phyloP scores from a whole-genome alignment of 1,284 basidiomycete genomes.

The Leccinum subrobustum region DNA sequence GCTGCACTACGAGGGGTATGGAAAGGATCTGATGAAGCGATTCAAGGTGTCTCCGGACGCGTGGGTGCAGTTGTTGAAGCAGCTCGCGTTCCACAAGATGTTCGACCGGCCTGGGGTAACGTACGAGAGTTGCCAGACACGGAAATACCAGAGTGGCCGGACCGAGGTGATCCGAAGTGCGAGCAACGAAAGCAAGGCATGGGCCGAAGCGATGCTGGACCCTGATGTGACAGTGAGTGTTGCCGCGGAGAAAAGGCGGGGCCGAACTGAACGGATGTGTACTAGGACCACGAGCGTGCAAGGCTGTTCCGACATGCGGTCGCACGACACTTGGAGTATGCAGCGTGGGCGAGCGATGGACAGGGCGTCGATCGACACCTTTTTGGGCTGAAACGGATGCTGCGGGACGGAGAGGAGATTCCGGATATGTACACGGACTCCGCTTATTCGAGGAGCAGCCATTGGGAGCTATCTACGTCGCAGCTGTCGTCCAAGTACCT shows the following conservation, averaged over 20 bases:
- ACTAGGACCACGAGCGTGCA: conserved; percentile 63
- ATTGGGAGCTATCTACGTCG: conserved; percentile 94
- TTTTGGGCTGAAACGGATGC: conserved; percentile 87
- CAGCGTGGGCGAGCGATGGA: conserved; percentile 88
- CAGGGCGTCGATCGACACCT: conserved; percentile 96
- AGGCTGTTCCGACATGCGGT: conserved; percentile 78
- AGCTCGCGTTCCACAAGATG: conserved; percentile 93
- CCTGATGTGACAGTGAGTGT: conserved; percentile 48
- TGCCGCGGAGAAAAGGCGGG: background rate
- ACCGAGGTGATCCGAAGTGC: conserved; percentile 94
- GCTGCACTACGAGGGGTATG: conserved; percentile 89
- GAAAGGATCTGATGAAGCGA: conserved; percentile 87
- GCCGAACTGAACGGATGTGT: conserved; percentile 5
- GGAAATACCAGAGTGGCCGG: conserved; percentile 88
- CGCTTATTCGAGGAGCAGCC: conserved; percentile 68
- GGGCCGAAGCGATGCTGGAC: conserved; percentile 87
- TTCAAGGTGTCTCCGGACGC: conserved; percentile 92
- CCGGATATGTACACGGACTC: conserved; percentile 82
- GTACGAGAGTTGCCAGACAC: conserved; percentile 94
- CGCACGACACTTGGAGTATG: conserved; percentile 84
- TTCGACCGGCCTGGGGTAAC: conserved; percentile 77
- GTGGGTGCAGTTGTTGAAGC: conserved; percentile 94
- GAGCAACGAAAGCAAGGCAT: conserved; percentile 82
- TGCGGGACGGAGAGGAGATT: conserved; percentile 73
- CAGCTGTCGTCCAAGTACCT: conserved; percentile 84